These are phyloP conservation scores for Suhomyces taliae DNA, from an alignment of 1,139 yeast species.

Conservation along the genomic window DNA sequence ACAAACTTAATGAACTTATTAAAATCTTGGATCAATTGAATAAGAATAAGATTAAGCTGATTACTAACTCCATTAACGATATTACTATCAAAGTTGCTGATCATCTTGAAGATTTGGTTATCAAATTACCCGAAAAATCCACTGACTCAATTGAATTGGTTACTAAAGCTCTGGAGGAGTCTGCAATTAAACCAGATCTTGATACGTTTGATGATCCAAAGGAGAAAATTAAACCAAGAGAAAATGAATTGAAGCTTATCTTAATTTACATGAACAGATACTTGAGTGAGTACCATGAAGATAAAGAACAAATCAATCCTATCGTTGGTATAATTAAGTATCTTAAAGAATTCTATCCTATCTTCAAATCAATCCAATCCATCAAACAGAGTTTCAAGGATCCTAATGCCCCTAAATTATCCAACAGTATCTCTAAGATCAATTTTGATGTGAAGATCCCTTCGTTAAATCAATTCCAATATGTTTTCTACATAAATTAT, in stretches of 20 bases:
- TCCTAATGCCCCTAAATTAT: conserved; percentile 11
- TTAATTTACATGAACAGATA: conserved; percentile 29
- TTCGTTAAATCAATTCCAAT: conserved; percentile 35
- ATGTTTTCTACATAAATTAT: conserved; percentile 34
- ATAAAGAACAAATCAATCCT: not conserved
- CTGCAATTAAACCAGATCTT: conserved; percentile 2
- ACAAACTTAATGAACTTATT: conserved; percentile 34
- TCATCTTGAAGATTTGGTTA: conserved; percentile 22
- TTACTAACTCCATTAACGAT: conserved; percentile 29
- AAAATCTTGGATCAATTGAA: conserved; percentile 36
- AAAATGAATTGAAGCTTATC: conserved; percentile 19
- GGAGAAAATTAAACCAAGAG: not conserved
- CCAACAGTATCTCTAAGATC: conserved; percentile 35
- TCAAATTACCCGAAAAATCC: conserved; percentile 25
- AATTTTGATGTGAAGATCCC: conserved; percentile 35
- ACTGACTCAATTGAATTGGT: conserved; percentile 18
- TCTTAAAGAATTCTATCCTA: conserved; percentile 32
- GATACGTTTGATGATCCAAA: conserved; percentile 8
- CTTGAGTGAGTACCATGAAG: conserved; percentile 13
- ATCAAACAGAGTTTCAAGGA: conserved; percentile 17
- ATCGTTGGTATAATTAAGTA: conserved; percentile 36
- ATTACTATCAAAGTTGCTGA: conserved; percentile 34
- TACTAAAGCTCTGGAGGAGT: not conserved
- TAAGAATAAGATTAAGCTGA: conserved; percentile 27
- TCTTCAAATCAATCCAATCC: conserved; percentile 25